Conservation (phyloP, 139 green algal genomes). For the Coccomyxa sp. region DNA sequence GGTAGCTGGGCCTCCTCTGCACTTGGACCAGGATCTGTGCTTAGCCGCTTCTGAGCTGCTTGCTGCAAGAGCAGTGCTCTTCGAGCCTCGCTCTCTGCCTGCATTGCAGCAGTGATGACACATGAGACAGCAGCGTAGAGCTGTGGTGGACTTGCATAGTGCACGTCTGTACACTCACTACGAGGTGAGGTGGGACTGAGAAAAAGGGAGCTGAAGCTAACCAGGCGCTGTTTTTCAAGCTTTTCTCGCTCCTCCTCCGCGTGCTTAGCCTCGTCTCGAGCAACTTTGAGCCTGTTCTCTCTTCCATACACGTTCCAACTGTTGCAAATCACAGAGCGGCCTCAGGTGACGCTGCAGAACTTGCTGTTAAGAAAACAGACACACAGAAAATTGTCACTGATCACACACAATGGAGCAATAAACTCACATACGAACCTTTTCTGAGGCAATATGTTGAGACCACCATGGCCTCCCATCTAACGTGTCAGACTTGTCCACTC, state of each 20-base stretch:
- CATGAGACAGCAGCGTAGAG: not conserved
- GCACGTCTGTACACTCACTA: not conserved
- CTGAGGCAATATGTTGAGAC: conserved; percentile 95
- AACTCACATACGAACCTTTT: conserved; percentile 52
- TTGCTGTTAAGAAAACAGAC: not conserved
- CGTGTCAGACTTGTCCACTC: too few relatives aligned
- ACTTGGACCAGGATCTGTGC: not conserved
- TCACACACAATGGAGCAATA: not conserved
- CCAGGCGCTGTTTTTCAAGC: conserved; percentile 15
- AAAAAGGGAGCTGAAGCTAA: not conserved
- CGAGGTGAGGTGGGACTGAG: not conserved
- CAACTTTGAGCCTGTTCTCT: conserved; percentile 76
- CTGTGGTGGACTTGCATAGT: not conserved
- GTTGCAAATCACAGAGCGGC: not conserved
- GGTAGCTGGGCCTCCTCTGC: not conserved
- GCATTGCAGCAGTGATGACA: not conserved
- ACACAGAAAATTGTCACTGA: too few relatives aligned
- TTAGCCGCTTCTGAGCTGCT: not conserved
- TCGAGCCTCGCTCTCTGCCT: conserved; percentile 56
- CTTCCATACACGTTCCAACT: conserved; percentile 74
- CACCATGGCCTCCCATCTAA: conserved; percentile 89
- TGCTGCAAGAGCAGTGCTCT: conserved; percentile 44
- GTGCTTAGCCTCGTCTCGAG: conserved; percentile 45
- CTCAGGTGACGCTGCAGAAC: not conserved
- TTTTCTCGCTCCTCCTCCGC: conserved; percentile 35